A percentile compares a stretch with the other conserved stretches of the same genome.
These are phyloP conservation scores for Rosa lucieae DNA, from an alignment of 306 rosid genomes.

Conservation along the genomic window DNA sequence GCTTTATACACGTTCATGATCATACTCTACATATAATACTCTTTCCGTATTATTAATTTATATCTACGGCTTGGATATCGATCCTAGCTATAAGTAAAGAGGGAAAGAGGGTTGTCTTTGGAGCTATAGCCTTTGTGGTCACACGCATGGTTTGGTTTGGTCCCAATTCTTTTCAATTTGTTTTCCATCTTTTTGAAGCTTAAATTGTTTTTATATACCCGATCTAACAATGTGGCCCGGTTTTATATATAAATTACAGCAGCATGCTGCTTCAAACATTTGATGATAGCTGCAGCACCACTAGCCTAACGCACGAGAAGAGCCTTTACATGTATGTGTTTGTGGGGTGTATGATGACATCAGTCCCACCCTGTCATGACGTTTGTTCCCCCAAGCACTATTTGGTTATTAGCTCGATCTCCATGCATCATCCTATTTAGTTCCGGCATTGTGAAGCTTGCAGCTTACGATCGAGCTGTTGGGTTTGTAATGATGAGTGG, in stretches of 20 bases:
- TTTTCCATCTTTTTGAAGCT: constrained; percentile 22
- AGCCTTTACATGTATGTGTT: constrained; percentile 19
- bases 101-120: constrained; percentile 30
- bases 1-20: constrained; percentile 12
- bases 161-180: constrained; percentile 41
- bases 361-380: constrained; percentile 89
- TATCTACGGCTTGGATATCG: constrained; percentile 19
- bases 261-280: constrained; percentile 67
- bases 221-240: not conserved
- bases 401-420: constrained; percentile 7
- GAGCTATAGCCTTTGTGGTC: constrained; percentile 58
- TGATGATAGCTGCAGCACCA: constrained; percentile 83
- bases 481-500: constrained; percentile 38
- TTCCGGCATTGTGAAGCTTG: constrained; percentile 7
- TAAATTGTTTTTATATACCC: not conserved
- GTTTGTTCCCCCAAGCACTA: constrained; percentile 34
- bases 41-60: not conserved
- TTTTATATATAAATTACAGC: constrained; percentile 14
- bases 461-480: constrained; percentile 20
- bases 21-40: not conserved
- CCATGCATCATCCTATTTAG: not conserved
- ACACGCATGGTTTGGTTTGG: constrained; percentile 69
- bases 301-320: constrained; percentile 48
- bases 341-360: constrained; percentile 66
- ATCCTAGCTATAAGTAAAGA: constrained; percentile 8